Conservation (phyloP, 805 yeast genomes). For the Saccharomycopsis sp. region DNA sequence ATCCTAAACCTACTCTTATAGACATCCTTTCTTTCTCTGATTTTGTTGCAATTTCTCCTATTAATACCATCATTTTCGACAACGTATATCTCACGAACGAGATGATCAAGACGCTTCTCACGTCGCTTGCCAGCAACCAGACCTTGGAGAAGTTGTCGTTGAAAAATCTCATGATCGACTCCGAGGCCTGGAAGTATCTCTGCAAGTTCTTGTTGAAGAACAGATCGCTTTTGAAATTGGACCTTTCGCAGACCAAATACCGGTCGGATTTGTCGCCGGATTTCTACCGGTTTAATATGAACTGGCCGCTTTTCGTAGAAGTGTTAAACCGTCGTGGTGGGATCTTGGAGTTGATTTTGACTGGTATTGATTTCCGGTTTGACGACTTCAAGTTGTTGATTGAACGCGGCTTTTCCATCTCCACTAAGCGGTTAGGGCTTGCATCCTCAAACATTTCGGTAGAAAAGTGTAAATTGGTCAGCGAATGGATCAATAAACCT, state of each 20-base stretch:
- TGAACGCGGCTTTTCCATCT: conserved; percentile 44
- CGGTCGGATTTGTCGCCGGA: conserved; percentile 30
- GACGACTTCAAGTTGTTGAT: conserved; percentile 50
- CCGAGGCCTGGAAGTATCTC: conserved; percentile 69
- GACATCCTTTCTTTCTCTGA: conserved; percentile 86
- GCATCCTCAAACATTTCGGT: conserved; percentile 64
- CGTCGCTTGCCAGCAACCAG: conserved; percentile 60
- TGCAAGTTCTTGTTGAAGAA: conserved; percentile 71
- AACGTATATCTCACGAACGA: conserved; percentile 69
- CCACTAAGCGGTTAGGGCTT: conserved; percentile 61
- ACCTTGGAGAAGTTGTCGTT: conserved; percentile 67
- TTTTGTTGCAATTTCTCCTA: conserved; percentile 79
- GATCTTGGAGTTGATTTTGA: conserved; percentile 69
- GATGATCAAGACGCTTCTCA: conserved; percentile 67
- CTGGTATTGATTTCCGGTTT: conserved; percentile 65
- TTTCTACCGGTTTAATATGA: conserved; percentile 63
- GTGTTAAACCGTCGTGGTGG: conserved; percentile 66
- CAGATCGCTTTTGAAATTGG: conserved; percentile 50
- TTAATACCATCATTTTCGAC: conserved; percentile 70
- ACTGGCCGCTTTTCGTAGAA: conserved; percentile 73
- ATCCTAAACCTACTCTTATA: conserved; percentile 82
- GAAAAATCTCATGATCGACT: conserved; percentile 68
- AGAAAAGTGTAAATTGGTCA: conserved; percentile 51
- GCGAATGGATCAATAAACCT: conserved; percentile 48
- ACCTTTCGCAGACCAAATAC: conserved; percentile 58